Percentiles rank a stretch among this genome's conserved stretches.
These are phyloP conservation scores for Eucalyptus sp. DNA, from an alignment of 345 rosid species.

Conservation along the genomic window DNA sequence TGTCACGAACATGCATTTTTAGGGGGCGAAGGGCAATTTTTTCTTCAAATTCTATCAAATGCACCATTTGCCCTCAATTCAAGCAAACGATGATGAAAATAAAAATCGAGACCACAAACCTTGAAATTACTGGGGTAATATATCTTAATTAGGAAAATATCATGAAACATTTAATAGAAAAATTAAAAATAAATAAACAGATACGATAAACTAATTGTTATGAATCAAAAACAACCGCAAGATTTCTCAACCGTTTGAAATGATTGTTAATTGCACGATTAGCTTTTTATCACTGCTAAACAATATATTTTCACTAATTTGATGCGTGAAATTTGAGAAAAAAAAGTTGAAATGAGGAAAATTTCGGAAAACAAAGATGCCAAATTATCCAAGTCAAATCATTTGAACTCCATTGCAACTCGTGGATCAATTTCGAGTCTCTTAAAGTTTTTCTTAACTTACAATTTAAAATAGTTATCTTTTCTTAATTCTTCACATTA, in stretches of 20 bases:
- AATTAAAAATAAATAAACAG: too few species aligned
- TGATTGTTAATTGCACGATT: background rate
- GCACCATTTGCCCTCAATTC: background rate
- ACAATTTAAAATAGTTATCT: background rate
- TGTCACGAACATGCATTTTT: background rate
- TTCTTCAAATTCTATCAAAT: background rate
- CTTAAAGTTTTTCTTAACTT: background rate
- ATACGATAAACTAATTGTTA: too few species aligned
- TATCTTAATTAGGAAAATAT: background rate
- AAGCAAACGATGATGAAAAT: background rate
- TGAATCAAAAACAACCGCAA: too few species aligned
- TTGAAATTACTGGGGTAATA: background rate
- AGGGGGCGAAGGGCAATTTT: background rate
- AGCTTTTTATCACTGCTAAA: background rate
- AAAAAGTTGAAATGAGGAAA: background rate
- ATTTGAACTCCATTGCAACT: background rate
- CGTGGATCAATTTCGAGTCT: background rate
- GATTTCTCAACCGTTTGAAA: background rate
- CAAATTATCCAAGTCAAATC: background rate
- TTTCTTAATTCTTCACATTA: background rate
- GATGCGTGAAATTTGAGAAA: background rate
- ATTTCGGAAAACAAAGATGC: background rate
- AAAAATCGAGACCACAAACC: background rate
- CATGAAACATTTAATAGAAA: too few species aligned
- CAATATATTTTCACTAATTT: background rate